Conservation (phyloP, 495 filamentous ascomycete genomes). For the Aspergillus hancockii region DNA sequence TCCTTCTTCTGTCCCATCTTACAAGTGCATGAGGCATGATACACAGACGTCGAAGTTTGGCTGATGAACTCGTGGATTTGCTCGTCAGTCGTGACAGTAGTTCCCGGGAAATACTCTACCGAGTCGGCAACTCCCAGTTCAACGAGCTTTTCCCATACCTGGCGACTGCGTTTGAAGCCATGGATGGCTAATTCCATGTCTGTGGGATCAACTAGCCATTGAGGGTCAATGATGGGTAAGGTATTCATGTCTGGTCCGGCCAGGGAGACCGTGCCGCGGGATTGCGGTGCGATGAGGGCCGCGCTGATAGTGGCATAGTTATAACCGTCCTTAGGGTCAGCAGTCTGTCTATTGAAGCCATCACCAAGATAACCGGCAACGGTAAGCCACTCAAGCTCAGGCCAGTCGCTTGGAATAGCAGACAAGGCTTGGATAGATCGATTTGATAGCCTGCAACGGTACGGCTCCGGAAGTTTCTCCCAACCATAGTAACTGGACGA, state of each 20-base stretch:
- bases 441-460: constrained; percentile 17
- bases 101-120: constrained; percentile 45
- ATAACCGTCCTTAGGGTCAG: constrained; percentile 32
- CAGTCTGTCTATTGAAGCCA: constrained; percentile 17
- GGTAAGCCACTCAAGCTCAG: constrained; percentile 54
- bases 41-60: constrained; percentile 42
- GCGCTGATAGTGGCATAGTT: constrained; percentile 47
- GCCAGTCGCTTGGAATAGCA: constrained; percentile 52
- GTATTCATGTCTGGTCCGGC: constrained; percentile 31
- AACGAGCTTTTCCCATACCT: constrained; percentile 28
- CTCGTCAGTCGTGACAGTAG: constrained; percentile 42
- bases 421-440: constrained; percentile 25
- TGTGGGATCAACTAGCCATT: constrained; percentile 43
- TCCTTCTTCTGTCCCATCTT: constrained; percentile 48
- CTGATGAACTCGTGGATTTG: constrained; percentile 47
- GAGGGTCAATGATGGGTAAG: constrained; percentile 50
- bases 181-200: constrained; percentile 48
- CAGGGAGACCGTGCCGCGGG: constrained; percentile 55
- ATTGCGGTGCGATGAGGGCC: constrained; percentile 48
- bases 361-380: constrained; percentile 29
- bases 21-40: constrained; percentile 51
- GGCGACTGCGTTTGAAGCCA: constrained; percentile 42
- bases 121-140: constrained; percentile 20
- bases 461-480: constrained; percentile 45
- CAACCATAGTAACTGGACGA: constrained; percentile 33